Percentiles rank a stretch among this genome's conserved stretches.
phyloP scores from a whole-genome alignment of 305 asterid genomes.

The Fraxinus nigra region DNA sequence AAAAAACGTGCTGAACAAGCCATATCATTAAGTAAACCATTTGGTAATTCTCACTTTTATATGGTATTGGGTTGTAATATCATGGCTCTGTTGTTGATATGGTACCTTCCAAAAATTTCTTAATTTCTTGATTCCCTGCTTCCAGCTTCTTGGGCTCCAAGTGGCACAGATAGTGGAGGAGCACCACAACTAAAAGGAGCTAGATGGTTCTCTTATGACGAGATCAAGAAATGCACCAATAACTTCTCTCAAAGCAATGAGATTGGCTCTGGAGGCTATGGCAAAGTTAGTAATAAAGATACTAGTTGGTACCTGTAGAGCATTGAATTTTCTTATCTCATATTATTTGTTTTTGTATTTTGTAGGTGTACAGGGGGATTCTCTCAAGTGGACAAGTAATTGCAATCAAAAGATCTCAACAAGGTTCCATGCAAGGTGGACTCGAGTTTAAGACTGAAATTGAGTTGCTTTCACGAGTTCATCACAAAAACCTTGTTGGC shows the following conservation, averaged over 20 bases:
- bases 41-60: slow-evolving; percentile 44
- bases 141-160: slow-evolving; percentile 87
- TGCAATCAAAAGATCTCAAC: slow-evolving; percentile 83
- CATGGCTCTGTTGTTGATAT: slow-evolving; percentile 1
- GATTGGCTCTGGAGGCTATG: slow-evolving; percentile 95
- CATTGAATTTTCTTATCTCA: not conserved
- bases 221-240: slow-evolving; percentile 76
- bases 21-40: slow-evolving; percentile 76
- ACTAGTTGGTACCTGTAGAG: not conserved
- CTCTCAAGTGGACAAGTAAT: slow-evolving; percentile 65
- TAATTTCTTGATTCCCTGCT: slow-evolving; percentile 10
- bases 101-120: not conserved
- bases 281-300: slow-evolving; percentile 52
- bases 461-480: slow-evolving; percentile 92
- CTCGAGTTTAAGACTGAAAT: slow-evolving; percentile 92
- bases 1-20: slow-evolving; percentile 90
- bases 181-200: slow-evolving; percentile 98
- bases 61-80: slow-evolving; percentile 7
- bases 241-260: slow-evolving; percentile 75
- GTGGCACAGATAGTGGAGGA: slow-evolving; percentile 84
- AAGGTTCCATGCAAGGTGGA: slow-evolving; percentile 85
- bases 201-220: slow-evolving; percentile 91
- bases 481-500: slow-evolving; percentile 91
- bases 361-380: slow-evolving; percentile 78
- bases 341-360: slow-evolving; percentile 8